Evolutionary conservation across 495 filamentous ascomycete species (phyloP), one percentile per base, ranked within the genome.

Genomic region (Opeltia flavorubescens): DNA sequence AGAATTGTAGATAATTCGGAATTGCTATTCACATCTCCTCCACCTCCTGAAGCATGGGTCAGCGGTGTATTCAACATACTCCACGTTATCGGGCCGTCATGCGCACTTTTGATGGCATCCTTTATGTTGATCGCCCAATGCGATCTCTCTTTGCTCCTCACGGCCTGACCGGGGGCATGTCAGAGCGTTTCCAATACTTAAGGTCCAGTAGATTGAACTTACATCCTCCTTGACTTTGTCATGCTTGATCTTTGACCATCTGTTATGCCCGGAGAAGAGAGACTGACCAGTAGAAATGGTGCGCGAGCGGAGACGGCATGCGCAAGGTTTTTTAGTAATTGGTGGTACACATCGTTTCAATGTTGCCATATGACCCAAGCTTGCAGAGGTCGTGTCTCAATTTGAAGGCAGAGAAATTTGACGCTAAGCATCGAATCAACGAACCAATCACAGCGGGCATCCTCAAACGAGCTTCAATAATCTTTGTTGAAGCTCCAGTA

Each of bases 211-310:
- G 35, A 2, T n/a, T 25, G 35, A 31, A 44, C 44, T 69, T 11
- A 60, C 60, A 64, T 95, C 89, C 51, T 77, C 77, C 53, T 77
- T 81, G 31, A 76, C 84, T 62, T 99, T 99, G 65, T 89, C 85
- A 60, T 99, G 93, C 53, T 79, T 83, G 64, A 95, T 95, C 52
- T 89, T 91, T 29, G 86, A 84, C 91, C 91, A 99, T 59, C 83
- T 78, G 21, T 44, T 47, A 13, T 47, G 44, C 3, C 44, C 59
- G 51, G 21, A 53, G 48, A 8, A 36, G 55, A 31, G 43, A 53
- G 24, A 36, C 11, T 3, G 38, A n/a, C 7, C 21, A 13, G 38
- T 41, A 13, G 18, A 41, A 13, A 41, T 3, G 5, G 38, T 4
- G 7, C 38, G 38, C 12, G n/a, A 13, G 38, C 38, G 18, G 18